phyloP scores from a whole-genome alignment of 108 stramenopile genomes.

The Skeletonema tropicum region DNA sequence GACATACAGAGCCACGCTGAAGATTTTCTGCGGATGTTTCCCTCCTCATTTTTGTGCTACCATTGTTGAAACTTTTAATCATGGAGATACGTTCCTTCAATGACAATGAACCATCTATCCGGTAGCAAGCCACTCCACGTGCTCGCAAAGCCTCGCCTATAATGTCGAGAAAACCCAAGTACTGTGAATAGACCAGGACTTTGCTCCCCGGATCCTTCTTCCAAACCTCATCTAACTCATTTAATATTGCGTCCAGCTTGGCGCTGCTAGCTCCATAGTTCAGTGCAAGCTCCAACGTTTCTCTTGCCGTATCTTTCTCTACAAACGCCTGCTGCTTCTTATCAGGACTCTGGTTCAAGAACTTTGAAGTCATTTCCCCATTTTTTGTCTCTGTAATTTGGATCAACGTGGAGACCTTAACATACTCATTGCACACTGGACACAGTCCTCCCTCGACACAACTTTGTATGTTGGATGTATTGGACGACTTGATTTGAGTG shows the following conservation, averaged over 20 bases:
- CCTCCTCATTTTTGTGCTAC: too few species aligned
- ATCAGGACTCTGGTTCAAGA: slow-evolving; percentile 18
- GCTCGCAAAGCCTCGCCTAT: slow-evolving; percentile 48
- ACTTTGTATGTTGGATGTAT: neutral
- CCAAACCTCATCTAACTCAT: slow-evolving; percentile 80
- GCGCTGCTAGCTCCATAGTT: slow-evolving; percentile 62
- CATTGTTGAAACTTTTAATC: slow-evolving; percentile 68
- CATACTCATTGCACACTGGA: slow-evolving; percentile 64
- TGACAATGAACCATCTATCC: slow-evolving; percentile 79
- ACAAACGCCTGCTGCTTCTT: slow-evolving; percentile 8
- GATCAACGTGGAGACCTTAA: slow-evolving; percentile 64
- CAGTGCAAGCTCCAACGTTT: slow-evolving; percentile 64
- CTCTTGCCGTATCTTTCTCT: slow-evolving; percentile 46
- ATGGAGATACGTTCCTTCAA: slow-evolving; percentile 68
- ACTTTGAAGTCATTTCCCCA: slow-evolving; percentile 51
- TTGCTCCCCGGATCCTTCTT: slow-evolving; percentile 72
- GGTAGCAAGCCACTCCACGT: slow-evolving; percentile 50
- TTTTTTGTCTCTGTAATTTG: slow-evolving; percentile 54
- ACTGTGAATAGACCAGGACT: slow-evolving; percentile 84
- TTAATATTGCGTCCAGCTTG: slow-evolving; percentile 71
- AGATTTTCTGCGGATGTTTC: too few species aligned
- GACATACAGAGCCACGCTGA: too few species aligned
- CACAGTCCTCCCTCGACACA: slow-evolving; percentile 55
- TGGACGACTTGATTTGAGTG: slow-evolving; percentile 1
- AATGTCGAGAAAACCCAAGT: slow-evolving; percentile 82